phyloP scores from a whole-genome alignment of 2,329 filamentous ascomycete species.

The Cryphonectria nitschkei region DNA sequence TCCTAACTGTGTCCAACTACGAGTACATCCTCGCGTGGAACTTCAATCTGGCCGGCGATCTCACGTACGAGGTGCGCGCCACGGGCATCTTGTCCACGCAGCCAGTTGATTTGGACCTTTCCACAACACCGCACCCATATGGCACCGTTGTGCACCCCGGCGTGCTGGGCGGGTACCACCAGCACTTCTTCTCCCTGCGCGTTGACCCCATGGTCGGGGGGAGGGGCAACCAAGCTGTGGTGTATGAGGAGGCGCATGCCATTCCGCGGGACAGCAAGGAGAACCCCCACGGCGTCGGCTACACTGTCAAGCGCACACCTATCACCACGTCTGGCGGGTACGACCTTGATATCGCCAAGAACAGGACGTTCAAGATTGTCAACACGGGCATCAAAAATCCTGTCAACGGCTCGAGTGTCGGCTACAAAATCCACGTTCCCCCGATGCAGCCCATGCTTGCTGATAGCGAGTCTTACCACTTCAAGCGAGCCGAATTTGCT shows the following conservation, averaged over 20 bases:
- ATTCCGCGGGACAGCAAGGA: constrained; percentile 45
- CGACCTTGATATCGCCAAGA: constrained; percentile 50
- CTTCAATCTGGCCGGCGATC: constrained; percentile 53
- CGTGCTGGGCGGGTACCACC: constrained; percentile 69
- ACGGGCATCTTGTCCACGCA: constrained; percentile 59
- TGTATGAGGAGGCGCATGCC: constrained; percentile 62
- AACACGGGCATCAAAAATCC: constrained; percentile 56
- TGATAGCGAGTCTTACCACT: constrained; percentile 41
- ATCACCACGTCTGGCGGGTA: constrained; percentile 51
- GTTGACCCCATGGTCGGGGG: constrained; percentile 67
- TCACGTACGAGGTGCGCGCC: constrained; percentile 30
- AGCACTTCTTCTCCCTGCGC: constrained; percentile 74
- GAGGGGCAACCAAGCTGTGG: constrained; percentile 54
- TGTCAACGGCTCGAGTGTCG: constrained; percentile 56
- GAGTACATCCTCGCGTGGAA: constrained; percentile 46
- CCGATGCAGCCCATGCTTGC: constrained; percentile 63
- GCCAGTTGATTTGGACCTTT: constrained; percentile 56
- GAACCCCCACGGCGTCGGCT: constrained; percentile 56
- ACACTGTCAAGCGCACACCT: constrained; percentile 51
- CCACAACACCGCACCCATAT: constrained; percentile 52
- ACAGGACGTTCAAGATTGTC: constrained; percentile 62
- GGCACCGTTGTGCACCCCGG: constrained; percentile 66
- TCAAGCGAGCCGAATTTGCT: constrained; percentile 42
- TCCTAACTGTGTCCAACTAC: constrained; percentile 62
- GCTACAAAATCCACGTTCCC: constrained; percentile 59